Conservation (phyloP, 768 basidiomycete species). For the Termitomyces sp. region DNA sequence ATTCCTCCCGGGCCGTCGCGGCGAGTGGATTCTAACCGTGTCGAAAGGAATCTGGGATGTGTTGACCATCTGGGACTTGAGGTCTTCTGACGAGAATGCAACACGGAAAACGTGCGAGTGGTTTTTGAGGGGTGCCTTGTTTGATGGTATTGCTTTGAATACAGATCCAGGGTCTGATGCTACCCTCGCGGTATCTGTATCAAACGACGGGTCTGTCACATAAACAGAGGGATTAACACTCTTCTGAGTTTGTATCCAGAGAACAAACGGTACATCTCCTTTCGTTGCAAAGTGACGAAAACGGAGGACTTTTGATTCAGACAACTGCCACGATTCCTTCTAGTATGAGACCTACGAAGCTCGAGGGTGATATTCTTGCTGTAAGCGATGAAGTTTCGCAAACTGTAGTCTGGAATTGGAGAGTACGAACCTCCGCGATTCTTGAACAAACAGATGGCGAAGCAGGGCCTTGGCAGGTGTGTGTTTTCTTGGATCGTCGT, state of each 20-base stretch:
- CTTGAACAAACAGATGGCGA: slow-evolving; percentile 32
- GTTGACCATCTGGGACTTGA: slow-evolving; percentile 45
- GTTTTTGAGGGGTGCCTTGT: slow-evolving; percentile 47
- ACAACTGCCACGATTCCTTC: slow-evolving; percentile 31
- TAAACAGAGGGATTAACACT: slow-evolving; percentile 11
- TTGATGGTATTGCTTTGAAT: slow-evolving; percentile 50
- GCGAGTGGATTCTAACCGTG: slow-evolving; percentile 43
- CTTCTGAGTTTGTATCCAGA: slow-evolving; percentile 18
- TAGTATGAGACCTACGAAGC: slow-evolving; percentile 37
- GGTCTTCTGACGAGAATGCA: slow-evolving; percentile 6
- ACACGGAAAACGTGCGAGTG: slow-evolving; percentile 39
- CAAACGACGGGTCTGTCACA: slow-evolving; percentile 38
- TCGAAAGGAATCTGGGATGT: slow-evolving; percentile 60
- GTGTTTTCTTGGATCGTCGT: slow-evolving; percentile 6
- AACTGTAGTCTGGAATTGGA: slow-evolving; percentile 56
- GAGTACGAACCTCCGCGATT: slow-evolving; percentile 37
- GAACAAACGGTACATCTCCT: slow-evolving; percentile 28
- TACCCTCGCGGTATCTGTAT: slow-evolving; percentile 44
- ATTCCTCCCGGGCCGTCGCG: slow-evolving; percentile 43
- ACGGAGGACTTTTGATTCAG: slow-evolving; percentile 21
- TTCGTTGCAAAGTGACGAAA: slow-evolving; percentile 13
- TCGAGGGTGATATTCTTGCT: slow-evolving; percentile 48
- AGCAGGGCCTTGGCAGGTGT: slow-evolving; percentile 24
- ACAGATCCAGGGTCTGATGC: slow-evolving; percentile 36
- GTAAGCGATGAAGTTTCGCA: slow-evolving; percentile 47